Base-by-base conservation (phyloP, 768 basidiomycete species). In the Leccinum arenicola region DNA sequence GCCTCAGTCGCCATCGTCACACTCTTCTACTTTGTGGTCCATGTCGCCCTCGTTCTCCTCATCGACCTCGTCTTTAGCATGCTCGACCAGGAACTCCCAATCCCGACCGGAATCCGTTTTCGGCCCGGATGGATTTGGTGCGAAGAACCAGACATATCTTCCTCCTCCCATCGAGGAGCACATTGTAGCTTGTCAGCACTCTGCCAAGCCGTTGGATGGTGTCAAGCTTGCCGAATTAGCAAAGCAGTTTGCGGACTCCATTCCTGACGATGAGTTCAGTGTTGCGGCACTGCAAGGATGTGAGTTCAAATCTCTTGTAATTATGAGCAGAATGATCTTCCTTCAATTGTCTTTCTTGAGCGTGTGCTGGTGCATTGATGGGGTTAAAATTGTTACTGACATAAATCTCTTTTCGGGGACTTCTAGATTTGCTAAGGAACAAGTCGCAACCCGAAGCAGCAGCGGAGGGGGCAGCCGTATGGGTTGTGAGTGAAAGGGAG, bases 211-310 rank as follows among this genome's bases (percentile, higher is more conserved):
- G 10, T 77, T 93, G 60, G 85, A 86, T 67, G 82, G 80, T 56
- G 76, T 76, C 65, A 85, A 82, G 59, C 78, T 93, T 25, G 84
- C 82, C 27, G 66, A 73, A n/a, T 78, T 95, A 15, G 92, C 91
- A 10, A 85, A 88, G 76, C 68, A 78, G 59, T 95, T 95, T 67
- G 90, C 91, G 4, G 89, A 91, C 61, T 77, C 84, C 23, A 85
- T 95, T 21, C 92, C 94, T 0, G 89, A 93, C 38, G 86, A 88
- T 43, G 89, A 91, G 75, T 92, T 95, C 69, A 91, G 89, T 67
- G 89, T 95, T 56, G 93, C 94, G 19, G 88, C 91, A 57, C 77
- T 97, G 55, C 93, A 95, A 76, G 93, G 92, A 72, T 94, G 89
- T 91, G 72, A 82, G 89, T 86, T 36, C 67, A 33, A 33, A 33